Evolutionary conservation across 1,284 basidiomycete species (phyloP), one percentile per base, ranked within the genome.

Genomic region (Phellinidium pouzarii): DNA sequence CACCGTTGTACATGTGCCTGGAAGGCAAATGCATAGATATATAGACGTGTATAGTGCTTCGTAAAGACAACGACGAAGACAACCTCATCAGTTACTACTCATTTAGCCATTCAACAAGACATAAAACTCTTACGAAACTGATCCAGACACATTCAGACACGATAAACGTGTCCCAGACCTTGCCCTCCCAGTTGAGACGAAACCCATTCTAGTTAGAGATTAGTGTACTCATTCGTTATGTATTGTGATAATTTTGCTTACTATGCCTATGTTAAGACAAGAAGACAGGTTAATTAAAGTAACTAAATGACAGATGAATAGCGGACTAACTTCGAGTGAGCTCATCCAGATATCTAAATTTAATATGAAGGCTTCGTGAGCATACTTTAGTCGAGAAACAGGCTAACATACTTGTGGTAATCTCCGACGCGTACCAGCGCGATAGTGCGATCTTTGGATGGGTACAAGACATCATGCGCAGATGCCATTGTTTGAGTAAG

Each of bases 401-500:
- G 40, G 1, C 5, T 2, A 12, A 27, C 54, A 22, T 51, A 68
- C 58, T 68, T 64, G 56, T 69, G 70, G 54, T 71, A 71, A 48
- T 69, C 69, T 19, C 70, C 70, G 44, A 68, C 65, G 31, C 64
- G 60, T 19, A 70, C 67, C 0, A 71, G 61, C 6, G 62, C 59
- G 11, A 63, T 62, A 0, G 70, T 71, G 36, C 70, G 58, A 2
- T 64, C 59, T 40, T 65, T 66, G 19, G 64, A 67, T 0, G 70
- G 69, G 55, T 70, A 71, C 31, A 71, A 57, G 9, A 69, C 66
- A 55, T 71, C 70, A 59, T 71, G 68, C 1, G 68, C 68, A 52
- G 66, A 68, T 5, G 70, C 70, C 70, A 71, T 71, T 54, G 68
- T 70, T 53, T 71, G 67, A 23, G 67, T 70, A 19, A 71, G 58